phyloP scores from a whole-genome alignment of 805 yeast genomes.

The Cyberlindnera galapagoensis region DNA sequence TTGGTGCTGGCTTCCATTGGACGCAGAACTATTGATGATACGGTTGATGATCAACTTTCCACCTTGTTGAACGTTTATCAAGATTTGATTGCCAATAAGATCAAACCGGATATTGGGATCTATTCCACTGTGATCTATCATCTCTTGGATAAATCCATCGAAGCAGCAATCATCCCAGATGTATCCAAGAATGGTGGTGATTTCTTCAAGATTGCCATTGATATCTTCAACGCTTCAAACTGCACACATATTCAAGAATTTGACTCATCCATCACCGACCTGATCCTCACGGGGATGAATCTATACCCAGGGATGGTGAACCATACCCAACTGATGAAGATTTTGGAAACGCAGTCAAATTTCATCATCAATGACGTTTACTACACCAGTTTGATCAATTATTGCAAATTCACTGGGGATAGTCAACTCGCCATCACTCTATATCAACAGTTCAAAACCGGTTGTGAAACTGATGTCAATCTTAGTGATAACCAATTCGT shows the following conservation, averaged over 20 bases:
- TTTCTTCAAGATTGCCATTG: slow-evolving; percentile 45
- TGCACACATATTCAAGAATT: slow-evolving; percentile 38
- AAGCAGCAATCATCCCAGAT: slow-evolving; percentile 31
- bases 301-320: slow-evolving; percentile 32
- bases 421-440: slow-evolving; percentile 30
- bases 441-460: slow-evolving; percentile 32
- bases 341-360: slow-evolving; percentile 25
- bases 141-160: slow-evolving; percentile 43
- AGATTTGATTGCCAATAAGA: slow-evolving; percentile 46
- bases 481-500: slow-evolving; percentile 34
- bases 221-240: slow-evolving; percentile 35
- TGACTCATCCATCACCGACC: slow-evolving; percentile 37
- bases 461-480: slow-evolving; percentile 7
- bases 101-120: slow-evolving; percentile 52
- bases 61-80: slow-evolving; percentile 61
- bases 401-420: slow-evolving; percentile 33
- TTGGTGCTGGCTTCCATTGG: slow-evolving; percentile 49
- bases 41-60: slow-evolving; percentile 55
- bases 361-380: slow-evolving; percentile 26
- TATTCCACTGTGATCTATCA: slow-evolving; percentile 46
- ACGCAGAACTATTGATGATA: slow-evolving; percentile 41
- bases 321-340: slow-evolving; percentile 25
- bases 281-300: slow-evolving; percentile 40
- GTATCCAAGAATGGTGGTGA: slow-evolving; percentile 35
- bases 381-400: slow-evolving; percentile 33